These are phyloP conservation scores for Stephanocyclus meneghinianus DNA, from an alignment of 352 stramenopile species.

Conservation along the genomic window DNA sequence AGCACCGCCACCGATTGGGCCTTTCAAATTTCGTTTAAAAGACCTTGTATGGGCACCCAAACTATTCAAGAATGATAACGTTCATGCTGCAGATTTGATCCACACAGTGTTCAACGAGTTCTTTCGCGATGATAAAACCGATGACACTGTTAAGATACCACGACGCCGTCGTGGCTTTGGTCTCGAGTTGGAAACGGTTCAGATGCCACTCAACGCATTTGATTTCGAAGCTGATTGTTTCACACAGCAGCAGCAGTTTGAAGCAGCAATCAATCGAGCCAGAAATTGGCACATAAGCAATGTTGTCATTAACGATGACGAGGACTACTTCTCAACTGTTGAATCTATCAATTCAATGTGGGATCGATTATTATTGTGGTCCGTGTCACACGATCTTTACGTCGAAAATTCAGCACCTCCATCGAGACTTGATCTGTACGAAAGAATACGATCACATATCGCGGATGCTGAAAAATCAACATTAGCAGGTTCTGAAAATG, in stretches of 20 bases:
- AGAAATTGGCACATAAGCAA: constrained; percentile 20
- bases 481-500: constrained; percentile 7
- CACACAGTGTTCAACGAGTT: constrained; percentile 1
- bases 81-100: background rate
- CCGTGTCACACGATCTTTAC: constrained; percentile 27
- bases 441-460: constrained; percentile 19
- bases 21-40: constrained; percentile 7
- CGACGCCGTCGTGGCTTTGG: constrained; percentile 30
- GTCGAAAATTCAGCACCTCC: constrained; percentile 31
- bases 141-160: background rate
- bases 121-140: background rate
- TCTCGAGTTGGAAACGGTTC: constrained; percentile 34
- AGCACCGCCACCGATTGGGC: constrained; percentile 6
- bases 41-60: constrained; percentile 29
- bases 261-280: constrained; percentile 3
- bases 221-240: constrained; percentile 31
- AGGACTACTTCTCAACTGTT: background rate
- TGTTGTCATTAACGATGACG: background rate
- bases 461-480: background rate
- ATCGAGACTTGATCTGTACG: constrained; percentile 21
- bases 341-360: constrained; percentile 13
- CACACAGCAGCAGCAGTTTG: constrained; percentile 24
- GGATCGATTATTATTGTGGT: constrained; percentile 16
- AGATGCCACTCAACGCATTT: constrained; percentile 13
- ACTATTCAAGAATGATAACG: constrained; percentile 16